Evolutionary conservation across 2,329 filamentous ascomycete species (phyloP).

Genomic region (Epichloe baconii): DNA sequence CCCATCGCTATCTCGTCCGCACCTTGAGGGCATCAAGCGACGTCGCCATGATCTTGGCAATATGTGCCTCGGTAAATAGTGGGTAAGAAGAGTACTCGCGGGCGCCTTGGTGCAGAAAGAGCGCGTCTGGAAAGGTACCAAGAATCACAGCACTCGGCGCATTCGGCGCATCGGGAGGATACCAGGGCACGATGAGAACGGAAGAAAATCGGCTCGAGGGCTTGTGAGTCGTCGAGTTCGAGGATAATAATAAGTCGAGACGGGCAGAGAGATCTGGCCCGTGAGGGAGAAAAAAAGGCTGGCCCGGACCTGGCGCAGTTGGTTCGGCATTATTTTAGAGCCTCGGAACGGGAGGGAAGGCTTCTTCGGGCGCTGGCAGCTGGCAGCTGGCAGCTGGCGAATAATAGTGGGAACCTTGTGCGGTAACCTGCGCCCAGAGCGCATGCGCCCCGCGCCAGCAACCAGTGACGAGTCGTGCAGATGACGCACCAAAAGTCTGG

Average conservation of each 20-base stretch:
- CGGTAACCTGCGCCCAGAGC: too few relatives aligned
- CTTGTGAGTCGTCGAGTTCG: background rate
- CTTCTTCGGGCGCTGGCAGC: too few relatives aligned
- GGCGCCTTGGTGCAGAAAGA: too few relatives aligned
- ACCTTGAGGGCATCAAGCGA: conserved; percentile 19
- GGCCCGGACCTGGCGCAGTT: background rate
- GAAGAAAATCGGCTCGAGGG: background rate
- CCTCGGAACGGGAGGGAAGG: conserved; percentile 1
- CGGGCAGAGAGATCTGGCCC: background rate
- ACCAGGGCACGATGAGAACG: background rate
- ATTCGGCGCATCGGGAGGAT: background rate
- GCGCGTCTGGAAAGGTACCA: background rate
- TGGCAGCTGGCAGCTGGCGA: too few relatives aligned
- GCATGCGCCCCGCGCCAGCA: too few relatives aligned
- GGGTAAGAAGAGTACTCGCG: background rate
- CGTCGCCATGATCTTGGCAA: conserved; percentile 12
- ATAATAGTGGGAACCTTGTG: too few relatives aligned
- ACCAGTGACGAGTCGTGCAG: too few relatives aligned
- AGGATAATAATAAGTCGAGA: background rate
- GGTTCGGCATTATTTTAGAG: background rate
- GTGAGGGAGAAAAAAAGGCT: background rate
- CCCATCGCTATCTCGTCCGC: conserved; percentile 1
- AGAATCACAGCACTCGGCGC: background rate
- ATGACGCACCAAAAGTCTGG: too few relatives aligned
- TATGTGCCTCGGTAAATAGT: conserved; percentile 12